Evolutionary conservation across 2,329 filamentous ascomycete species (phyloP), one percentile per base, ranked within the genome.

Genomic region (Apiospora kogelbergensis): DNA sequence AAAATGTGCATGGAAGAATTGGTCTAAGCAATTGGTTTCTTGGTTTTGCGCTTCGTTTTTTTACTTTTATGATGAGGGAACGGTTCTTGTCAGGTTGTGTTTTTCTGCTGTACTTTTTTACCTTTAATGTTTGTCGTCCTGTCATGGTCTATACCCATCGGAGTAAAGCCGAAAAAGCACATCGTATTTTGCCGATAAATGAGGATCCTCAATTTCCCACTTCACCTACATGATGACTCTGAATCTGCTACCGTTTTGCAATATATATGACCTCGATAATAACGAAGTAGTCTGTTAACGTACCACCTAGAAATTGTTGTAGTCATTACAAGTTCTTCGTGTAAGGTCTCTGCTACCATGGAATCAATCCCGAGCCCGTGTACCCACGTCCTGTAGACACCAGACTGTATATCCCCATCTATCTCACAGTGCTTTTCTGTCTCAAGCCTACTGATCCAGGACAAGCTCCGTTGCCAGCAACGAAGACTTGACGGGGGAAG

Each of bases 121-220:
- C 26, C 44, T 66, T 65, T 65, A 44, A 41, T 65, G 63, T 44
- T 40, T 65, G 63, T 65, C 41, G 63, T 65, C 41, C 41, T 65
- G 63, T 44, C 63, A 48, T 66, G 65, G 65, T 46, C 65, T 66
- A 66, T 66, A 66, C 65, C 65, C 65, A 40, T 66, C 65, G 65
- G 65, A 66, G 42, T 66, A 66, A 66, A 48, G 63, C 65, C 65
- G 65, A 57, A 66, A 53, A 41, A 46, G 44, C 33, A 46, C 65
- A 66, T 66, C 65, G 44, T 66, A 53, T 66, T 48, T 66, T 46
- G 42, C 33, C 33, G 26, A 46, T 44, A 48, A 46, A 24, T 53
- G 40, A 66, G 65, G 65, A 22, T 53, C 42, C 53, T 60, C 33
- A 30, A 60, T 60, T 60, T 37, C 30, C 53, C 20, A 37, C 10